Base-by-base conservation (phyloP, 805 yeast genomes). In the Blastobotrys terrestris region DNA sequence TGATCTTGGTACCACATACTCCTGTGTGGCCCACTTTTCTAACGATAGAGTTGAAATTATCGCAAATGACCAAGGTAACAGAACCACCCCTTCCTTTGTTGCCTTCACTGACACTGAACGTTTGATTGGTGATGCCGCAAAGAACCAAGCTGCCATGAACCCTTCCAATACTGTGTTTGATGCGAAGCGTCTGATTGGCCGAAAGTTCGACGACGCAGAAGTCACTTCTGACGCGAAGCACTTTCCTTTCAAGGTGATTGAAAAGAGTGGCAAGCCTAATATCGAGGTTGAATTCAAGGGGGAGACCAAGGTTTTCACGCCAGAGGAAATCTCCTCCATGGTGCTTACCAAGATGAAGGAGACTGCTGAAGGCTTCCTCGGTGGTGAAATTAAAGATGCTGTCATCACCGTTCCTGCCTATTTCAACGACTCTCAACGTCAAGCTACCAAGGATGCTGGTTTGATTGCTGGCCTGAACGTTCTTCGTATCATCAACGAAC, bases 391-490 rank as follows among this genome's bases (percentile, higher is more conserved):
- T 60, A 83, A 81, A 63, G 92, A 90, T 67, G 97, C 97, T 52
- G 97, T 90, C 67, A 87, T 90, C 67, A 90, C 97, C 50, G 97
- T 90, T 60, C 97, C 97, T 51, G 97, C 97, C 56, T 90, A 90
- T 77, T 90, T 90, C 80, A 91, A 91, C 75, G 97, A 90, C 73
- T 89, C 97, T 53, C 97, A 91, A 77, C 87, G 97, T 79, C 97
- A 91, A 77, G 97, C 97, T 57, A 90, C 97, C 67, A 91, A 90
- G 79, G 97, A 90, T 73, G 96, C 97, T 56, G 97, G 97, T 79
- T 77, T 85, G 62, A 91, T 90, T 80, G 95, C 97, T 55, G 97
- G 97, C 68, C 80, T 90, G 71, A 90, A 90, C 73, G 97, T 90
- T 57, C 79, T 87, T 72, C 84, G 97, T 77, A 90, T 90, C 72